Base-by-base conservation (phyloP, 805 yeast genomes). In the Tetrapisispora phaffii region DNA sequence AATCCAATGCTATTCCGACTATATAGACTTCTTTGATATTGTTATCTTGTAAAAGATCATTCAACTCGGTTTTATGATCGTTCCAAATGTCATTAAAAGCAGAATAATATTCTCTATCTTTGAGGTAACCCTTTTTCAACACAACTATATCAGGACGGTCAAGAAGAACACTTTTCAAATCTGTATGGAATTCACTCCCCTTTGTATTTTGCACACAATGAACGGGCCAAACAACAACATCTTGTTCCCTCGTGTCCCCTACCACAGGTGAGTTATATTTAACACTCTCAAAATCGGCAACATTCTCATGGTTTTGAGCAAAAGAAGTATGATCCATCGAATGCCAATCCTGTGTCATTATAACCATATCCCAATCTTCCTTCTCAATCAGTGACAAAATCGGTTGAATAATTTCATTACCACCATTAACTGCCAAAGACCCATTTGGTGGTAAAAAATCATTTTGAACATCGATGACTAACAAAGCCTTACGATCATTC, bases 291-390 rank as follows among this genome's bases (percentile, higher is more conserved):
- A 70, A 88, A 2, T 88, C 84, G 62, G 55, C 57, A 34, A 50
- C 41, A 10, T 45, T 59, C n/a, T n/a, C n/a, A 56, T 87, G 88
- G 39, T 72, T 74, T 0, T 81, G 72, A 0, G 97, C 95, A 70
- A 89, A 89, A 7, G 96, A 87, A 0, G 74, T 71, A 59, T 89
- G 97, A 54, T 76, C 70, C 12, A 50, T 34, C 0, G 96, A 94
- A 60, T 89, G 97, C 93, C 95, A 86, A 59, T 89, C 97, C 58
- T 81, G 79, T 2, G 95, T 82, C 33, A 85, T 80, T 0, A 84
- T 75, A 1, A 86, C 69, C 7, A 78, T 65, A 37, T 71, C 68
- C 90, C 93, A 88, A 4, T 70, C 58, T 44, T 66, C 71, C 33
- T 21, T 60, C 50, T 0, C 59, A 57, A 24, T 52, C 35, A 86